Base-by-base conservation (phyloP, 257 asterid species). In the Fraxinus americana region DNA sequence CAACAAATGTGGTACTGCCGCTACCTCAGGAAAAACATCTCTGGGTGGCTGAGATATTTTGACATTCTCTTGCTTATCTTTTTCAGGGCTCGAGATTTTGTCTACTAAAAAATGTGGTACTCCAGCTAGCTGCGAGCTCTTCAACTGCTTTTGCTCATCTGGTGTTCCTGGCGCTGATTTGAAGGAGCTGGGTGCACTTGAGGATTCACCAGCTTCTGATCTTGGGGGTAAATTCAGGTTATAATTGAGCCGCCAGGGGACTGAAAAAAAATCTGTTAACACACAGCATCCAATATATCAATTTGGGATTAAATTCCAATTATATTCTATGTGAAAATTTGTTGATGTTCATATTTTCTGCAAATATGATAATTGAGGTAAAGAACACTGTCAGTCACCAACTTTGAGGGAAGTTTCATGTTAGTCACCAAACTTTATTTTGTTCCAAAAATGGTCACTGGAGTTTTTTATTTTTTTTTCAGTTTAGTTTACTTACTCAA, bases 151-250 rank as follows among this genome's bases (percentile, higher is more conserved):
- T 63, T 73, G 83, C 80, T 80, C 87, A 73, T 86, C 91, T 66
- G 97, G 96, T 27, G 97, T 90, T 14, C 71, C 86, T 8, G 93
- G 95, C 74, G 87, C 87, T 36, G 86, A 74, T 77, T 72, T 80
- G 66, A 82, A 77, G 81, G 86, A 83, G 83, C 82, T 32, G 27
- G 79, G 50, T 71, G 80, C 65, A 79, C 84, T 82, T 52, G 92
- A 80, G 57, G 80, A 80, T 67, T 82, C 87, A 71, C 83, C 84
- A 67, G 82, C 79, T 77, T 87, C 91, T 29, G 79, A 54, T 72
- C 81, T 70, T 76, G 83, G 82, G 4, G 90, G 85, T 79, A 87
- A 71, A 73, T 82, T 78, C 70, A 84, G 71, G 83, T 83, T 84
- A 70, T 65, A 80, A 68, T 78, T 78, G 69, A 79, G 77, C 63